Evolutionary conservation across 306 rosid species (phyloP).

Genomic region (Trifolium repens): DNA sequence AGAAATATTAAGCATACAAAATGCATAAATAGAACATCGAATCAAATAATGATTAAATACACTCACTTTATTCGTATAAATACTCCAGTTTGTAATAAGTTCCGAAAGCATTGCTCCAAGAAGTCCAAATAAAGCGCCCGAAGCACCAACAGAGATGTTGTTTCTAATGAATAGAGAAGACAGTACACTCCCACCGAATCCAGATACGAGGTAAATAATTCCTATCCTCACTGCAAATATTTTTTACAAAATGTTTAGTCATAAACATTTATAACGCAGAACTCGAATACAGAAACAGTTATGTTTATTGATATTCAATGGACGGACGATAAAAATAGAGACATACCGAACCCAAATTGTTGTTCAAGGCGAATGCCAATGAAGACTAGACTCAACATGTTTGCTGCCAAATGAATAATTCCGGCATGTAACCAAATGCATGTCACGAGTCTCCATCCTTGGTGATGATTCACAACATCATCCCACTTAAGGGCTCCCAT

Average conservation of each 20-base stretch:
- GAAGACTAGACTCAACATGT: conserved; percentile 80
- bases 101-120: conserved; percentile 99
- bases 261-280: conserved; percentile 20
- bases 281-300: background rate
- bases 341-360: conserved; percentile 86
- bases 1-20: background rate
- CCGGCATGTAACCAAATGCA: conserved; percentile 97
- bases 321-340: conserved; percentile 15
- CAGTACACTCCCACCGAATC: conserved; percentile 77
- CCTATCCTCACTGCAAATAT: conserved; percentile 75
- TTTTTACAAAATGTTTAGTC: conserved; percentile 43
- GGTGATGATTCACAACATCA: conserved; percentile 64
- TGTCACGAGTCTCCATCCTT: conserved; percentile 87
- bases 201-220: conserved; percentile 65
- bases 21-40: conserved; percentile 1
- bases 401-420: conserved; percentile 69
- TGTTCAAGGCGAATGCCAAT: conserved; percentile 90
- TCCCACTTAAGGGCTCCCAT: conserved; percentile 75
- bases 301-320: background rate
- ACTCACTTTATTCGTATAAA: conserved; percentile 77
- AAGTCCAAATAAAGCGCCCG: conserved; percentile 91
- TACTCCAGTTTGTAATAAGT: conserved; percentile 87
- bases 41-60: background rate
- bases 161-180: conserved; percentile 67
- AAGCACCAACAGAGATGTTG: conserved; percentile 89